Evolutionary conservation across 2,329 filamentous ascomycete genomes (phyloP).

Genomic region (Arthrobotrys sinensis): DNA sequence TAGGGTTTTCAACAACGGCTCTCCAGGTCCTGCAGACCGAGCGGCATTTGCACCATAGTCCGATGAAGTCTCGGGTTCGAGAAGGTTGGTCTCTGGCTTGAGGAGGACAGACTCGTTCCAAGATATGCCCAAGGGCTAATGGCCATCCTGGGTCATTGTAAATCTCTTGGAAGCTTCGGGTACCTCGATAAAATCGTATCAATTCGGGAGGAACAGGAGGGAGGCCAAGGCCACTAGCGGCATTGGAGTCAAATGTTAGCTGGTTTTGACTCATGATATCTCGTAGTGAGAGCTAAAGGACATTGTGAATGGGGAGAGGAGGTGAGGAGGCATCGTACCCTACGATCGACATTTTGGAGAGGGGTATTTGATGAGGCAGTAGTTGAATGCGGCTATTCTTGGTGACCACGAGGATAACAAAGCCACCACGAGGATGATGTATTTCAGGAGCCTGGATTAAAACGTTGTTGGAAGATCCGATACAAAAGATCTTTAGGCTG

Average conservation of each 20-base stretch:
- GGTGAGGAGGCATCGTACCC: not conserved
- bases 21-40: conserved; percentile 17
- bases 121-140: not conserved
- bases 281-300: no score
- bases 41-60: conserved; percentile 9
- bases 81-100: not conserved
- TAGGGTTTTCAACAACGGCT: conserved; percentile 3
- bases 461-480: no score
- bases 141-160: not conserved
- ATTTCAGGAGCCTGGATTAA: no score
- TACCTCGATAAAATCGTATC: not conserved
- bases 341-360: not conserved
- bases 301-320: no score
- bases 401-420: no score
- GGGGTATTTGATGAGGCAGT: no score
- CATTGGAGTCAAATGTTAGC: not conserved
- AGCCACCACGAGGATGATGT: no score
- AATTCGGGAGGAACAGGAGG: not conserved
- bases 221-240: not conserved
- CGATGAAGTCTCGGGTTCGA: not conserved
- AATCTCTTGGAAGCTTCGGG: not conserved
- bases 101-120: not conserved
- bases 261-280: not conserved
- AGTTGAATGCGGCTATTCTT: no score
- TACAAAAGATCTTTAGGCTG: no score